phyloP scores from a whole-genome alignment of 495 filamentous ascomycete species.

The Neurospora tetrasperma region DNA sequence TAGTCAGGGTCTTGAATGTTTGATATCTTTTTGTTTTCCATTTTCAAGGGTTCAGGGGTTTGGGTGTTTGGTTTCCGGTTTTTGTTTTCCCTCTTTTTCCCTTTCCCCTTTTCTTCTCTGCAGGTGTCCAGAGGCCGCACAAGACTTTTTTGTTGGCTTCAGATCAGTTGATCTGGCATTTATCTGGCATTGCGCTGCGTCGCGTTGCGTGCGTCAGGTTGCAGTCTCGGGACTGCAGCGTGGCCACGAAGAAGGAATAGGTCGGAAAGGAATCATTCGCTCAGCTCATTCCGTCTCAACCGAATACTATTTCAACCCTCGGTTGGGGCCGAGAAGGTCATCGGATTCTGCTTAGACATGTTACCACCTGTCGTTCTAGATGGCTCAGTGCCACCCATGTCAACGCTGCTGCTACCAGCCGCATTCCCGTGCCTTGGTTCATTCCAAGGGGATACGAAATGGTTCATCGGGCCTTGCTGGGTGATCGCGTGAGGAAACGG shows the following conservation, averaged over 20 bases:
- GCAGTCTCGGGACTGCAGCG: not conserved
- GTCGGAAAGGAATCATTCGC: not conserved
- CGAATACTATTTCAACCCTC: not conserved
- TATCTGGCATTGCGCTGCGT: not conserved
- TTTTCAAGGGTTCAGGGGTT: not conserved
- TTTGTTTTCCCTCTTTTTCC: not conserved
- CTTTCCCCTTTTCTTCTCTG: not conserved
- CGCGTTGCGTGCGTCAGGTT: not conserved
- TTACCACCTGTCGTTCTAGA: not conserved
- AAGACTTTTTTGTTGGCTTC: not conserved
- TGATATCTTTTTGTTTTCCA: not conserved
- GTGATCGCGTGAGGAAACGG: not conserved
- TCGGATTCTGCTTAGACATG: not conserved
- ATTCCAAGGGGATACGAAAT: not conserved
- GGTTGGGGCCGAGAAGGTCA: not conserved
- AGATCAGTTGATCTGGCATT: not conserved
- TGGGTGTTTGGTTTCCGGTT: not conserved
- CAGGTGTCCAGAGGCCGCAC: not conserved
- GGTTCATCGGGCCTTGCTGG: not conserved
- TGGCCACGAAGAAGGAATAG: not conserved
- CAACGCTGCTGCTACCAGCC: not conserved
- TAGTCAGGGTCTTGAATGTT: not conserved
- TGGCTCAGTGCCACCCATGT: not conserved
- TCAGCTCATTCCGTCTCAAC: not conserved
- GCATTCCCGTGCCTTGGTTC: not conserved